A percentile compares a stretch with the other conserved stretches of the same genome.
phyloP scores from a whole-genome alignment of 2,329 filamentous ascomycete species.

The Grosmannia penicillata region DNA sequence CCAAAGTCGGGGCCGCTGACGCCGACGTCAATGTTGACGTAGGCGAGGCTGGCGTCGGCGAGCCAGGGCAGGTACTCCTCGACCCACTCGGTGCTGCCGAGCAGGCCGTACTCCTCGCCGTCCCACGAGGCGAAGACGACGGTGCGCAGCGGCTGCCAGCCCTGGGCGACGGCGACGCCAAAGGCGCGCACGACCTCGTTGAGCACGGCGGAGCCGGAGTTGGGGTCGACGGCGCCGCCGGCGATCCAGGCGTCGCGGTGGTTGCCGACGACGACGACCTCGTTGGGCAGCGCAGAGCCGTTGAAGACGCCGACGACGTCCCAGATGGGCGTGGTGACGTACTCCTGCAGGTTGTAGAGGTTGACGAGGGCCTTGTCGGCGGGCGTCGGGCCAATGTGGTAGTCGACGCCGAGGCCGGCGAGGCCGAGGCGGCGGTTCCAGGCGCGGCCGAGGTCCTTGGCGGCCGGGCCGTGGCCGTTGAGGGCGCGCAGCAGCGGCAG shows the following conservation, averaged over 20 bases:
- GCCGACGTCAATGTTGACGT: constrained; percentile 74
- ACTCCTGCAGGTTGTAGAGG: constrained; percentile 65
- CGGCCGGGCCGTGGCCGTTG: constrained; percentile 74
- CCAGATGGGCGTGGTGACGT: constrained; percentile 71
- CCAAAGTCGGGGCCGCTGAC: constrained; percentile 48
- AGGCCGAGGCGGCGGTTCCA: constrained; percentile 63
- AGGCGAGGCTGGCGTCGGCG: constrained; percentile 56
- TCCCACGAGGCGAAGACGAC: constrained; percentile 83
- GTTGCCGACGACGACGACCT: constrained; percentile 78
- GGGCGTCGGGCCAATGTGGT: constrained; percentile 74
- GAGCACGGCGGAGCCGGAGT: constrained; percentile 65
- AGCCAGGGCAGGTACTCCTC: constrained; percentile 82
- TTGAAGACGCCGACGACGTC: constrained; percentile 89
- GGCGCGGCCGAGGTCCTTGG: constrained; percentile 54
- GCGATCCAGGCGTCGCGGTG: constrained; percentile 60
- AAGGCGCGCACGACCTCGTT: constrained; percentile 67
- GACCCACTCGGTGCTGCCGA: constrained; percentile 87
- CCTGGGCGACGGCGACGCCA: constrained; percentile 50
- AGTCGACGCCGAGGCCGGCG: constrained; percentile 65
- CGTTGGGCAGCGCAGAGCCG: constrained; percentile 59
- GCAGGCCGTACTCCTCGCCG: constrained; percentile 70
- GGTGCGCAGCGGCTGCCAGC: constrained; percentile 77
- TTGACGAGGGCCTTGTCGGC: constrained; percentile 51
- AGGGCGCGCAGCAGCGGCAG: constrained; percentile 78
- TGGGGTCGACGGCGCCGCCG: constrained; percentile 70